These are phyloP conservation scores for Blakeslea trispora DNA, from an alignment of 371 early-diverging fungal species.

Conservation along the genomic window DNA sequence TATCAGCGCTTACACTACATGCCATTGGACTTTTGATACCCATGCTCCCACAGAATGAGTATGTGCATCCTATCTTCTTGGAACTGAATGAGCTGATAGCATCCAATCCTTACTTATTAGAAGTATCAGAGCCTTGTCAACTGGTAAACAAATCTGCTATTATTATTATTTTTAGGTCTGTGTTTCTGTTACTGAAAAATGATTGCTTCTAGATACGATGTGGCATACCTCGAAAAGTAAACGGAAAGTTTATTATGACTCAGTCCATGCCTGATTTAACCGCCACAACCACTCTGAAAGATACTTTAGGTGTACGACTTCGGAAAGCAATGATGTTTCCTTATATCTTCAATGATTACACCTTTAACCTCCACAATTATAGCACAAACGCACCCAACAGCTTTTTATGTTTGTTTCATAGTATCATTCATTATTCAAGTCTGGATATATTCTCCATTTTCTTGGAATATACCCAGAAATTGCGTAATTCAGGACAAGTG, in stretches of 20 bases:
- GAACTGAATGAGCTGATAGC: conserved; percentile 47
- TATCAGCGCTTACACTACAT: conserved; percentile 47
- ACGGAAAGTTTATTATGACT: conserved; percentile 40
- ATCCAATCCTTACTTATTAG: conserved; percentile 44
- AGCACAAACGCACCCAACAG: conserved; percentile 63
- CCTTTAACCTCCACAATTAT: conserved; percentile 63
- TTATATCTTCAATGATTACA: conserved; percentile 63
- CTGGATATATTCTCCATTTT: conserved; percentile 53
- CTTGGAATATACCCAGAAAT: conserved; percentile 37
- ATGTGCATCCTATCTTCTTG: conserved; percentile 45
- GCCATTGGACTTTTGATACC: conserved; percentile 51
- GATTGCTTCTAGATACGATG: conserved; percentile 42
- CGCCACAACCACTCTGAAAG: conserved; percentile 35
- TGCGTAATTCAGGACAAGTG: conserved; percentile 45
- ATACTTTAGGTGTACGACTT: conserved; percentile 41
- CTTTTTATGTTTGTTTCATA: conserved; percentile 65
- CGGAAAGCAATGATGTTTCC: conserved; percentile 55
- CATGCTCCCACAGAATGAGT: conserved; percentile 44
- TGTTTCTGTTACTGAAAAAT: neutral
- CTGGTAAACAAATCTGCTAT: no score
- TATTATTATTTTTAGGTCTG: no score
- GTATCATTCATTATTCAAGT: conserved; percentile 63
- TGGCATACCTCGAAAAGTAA: conserved; percentile 42
- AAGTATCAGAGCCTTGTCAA: conserved; percentile 54
- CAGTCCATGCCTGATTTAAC: conserved; percentile 44